These are phyloP conservation scores for Barnettozyma hawaiiensis DNA, from an alignment of 1,139 yeast genomes.

Conservation along the genomic window DNA sequence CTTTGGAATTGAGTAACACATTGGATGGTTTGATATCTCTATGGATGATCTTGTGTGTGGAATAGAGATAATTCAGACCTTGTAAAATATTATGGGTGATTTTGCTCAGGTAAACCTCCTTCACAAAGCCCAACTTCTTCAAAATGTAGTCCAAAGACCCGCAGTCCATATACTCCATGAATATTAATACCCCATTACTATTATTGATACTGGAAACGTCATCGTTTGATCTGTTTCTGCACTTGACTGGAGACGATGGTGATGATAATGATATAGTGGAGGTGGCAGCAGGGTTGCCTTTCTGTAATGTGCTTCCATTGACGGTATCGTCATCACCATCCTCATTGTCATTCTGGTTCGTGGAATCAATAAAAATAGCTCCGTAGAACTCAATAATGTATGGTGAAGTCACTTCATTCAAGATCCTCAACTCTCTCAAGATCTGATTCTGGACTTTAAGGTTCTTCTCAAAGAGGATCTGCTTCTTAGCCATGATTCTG, in stretches of 20 bases:
- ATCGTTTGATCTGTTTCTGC: constrained; percentile 7
- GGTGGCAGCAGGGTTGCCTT: constrained; percentile 3
- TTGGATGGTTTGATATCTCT: constrained; percentile 92
- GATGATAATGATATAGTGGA: too few species aligned
- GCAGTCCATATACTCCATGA: constrained; percentile 96
- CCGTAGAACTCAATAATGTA: constrained; percentile 88
- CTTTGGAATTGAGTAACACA: constrained; percentile 71
- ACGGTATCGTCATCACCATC: constrained; percentile 4
- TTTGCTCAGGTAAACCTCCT: constrained; percentile 65
- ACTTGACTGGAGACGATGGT: constrained; percentile 1
- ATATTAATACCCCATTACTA: constrained; percentile 46
- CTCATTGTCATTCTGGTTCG: constrained; percentile 6
- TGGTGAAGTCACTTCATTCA: constrained; percentile 84
- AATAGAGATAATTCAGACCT: constrained; percentile 78
- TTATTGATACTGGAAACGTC: constrained; percentile 15
- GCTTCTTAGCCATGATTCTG: constrained; percentile 84
- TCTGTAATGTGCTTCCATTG: constrained; percentile 3
- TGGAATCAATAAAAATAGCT: constrained; percentile 37
- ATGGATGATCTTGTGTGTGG: constrained; percentile 80
- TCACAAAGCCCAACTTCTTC: constrained; percentile 48
- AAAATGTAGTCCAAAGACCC: constrained; percentile 83
- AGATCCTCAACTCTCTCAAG: constrained; percentile 77
- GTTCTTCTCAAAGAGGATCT: constrained; percentile 81
- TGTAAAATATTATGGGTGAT: constrained; percentile 72
- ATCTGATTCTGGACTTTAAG: constrained; percentile 75